Percentiles rank a stretch among this genome's conserved stretches.
phyloP scores from a whole-genome alignment of 73 alveolate genomes.

The Blepharisma stoltei region DNA sequence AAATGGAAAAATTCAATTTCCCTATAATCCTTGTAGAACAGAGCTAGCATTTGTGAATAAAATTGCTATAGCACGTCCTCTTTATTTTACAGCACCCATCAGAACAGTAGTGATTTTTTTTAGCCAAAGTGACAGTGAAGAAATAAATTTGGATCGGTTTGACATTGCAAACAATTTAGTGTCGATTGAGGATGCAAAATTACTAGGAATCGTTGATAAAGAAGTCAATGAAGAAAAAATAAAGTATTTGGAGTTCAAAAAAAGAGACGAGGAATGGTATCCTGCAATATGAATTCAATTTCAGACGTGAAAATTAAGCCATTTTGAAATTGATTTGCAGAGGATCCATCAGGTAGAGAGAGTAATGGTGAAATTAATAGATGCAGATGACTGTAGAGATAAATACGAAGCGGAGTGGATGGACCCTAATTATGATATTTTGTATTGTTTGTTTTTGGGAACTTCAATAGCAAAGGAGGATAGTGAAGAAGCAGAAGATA shows the following conservation, averaged over 20 bases:
- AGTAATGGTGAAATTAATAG: background rate
- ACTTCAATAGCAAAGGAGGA: too few species aligned
- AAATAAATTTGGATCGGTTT: background rate
- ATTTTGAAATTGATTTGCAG: background rate
- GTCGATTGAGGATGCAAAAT: background rate
- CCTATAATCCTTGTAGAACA: too few species aligned
- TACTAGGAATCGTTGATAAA: background rate
- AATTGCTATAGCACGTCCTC: constrained; percentile 20
- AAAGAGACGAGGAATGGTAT: background rate
- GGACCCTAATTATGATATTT: background rate
- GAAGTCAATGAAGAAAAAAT: background rate
- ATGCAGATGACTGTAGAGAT: background rate
- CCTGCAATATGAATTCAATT: constrained; percentile 9
- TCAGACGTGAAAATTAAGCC: background rate
- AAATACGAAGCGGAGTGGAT: background rate
- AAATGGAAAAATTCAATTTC: too few species aligned
- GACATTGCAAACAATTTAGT: background rate
- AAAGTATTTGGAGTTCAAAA: background rate
- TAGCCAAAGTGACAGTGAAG: background rate
- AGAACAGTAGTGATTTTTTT: background rate
- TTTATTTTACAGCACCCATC: background rate
- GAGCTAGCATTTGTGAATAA: background rate
- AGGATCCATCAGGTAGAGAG: background rate
- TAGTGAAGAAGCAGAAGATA: too few species aligned
- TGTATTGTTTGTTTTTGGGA: background rate